Evolutionary conservation across 306 rosid species (phyloP).

Genomic region (Cercis canadensis): DNA sequence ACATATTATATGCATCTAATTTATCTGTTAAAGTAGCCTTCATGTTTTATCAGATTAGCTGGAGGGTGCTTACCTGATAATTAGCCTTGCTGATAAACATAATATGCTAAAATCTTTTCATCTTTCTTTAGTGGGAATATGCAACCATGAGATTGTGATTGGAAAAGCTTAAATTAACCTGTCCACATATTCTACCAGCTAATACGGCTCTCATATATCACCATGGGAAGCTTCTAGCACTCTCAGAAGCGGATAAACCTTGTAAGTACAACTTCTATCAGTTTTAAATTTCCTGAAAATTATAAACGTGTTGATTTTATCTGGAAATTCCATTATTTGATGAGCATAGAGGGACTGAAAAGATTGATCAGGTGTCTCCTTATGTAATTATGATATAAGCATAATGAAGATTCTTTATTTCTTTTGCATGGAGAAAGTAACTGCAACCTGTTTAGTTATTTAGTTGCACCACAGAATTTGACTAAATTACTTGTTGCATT

Average conservation of each 20-base stretch:
- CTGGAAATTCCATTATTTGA: slow-evolving; percentile 13
- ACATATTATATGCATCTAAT: neutral
- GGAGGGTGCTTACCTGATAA: slow-evolving; percentile 7
- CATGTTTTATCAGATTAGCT: slow-evolving; percentile 10
- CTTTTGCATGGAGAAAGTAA: no score
- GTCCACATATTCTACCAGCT: slow-evolving; percentile 52
- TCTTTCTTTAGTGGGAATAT: slow-evolving; percentile 7
- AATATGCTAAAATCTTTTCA: neutral
- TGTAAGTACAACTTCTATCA: slow-evolving; percentile 58
- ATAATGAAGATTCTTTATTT: no score
- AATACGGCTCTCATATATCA: slow-evolving; percentile 93
- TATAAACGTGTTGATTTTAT: slow-evolving; percentile 16
- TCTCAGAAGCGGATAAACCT: slow-evolving; percentile 92
- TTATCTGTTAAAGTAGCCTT: neutral
- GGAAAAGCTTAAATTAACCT: slow-evolving; percentile 37
- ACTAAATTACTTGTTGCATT: slow-evolving; percentile 18
- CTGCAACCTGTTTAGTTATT: no score
- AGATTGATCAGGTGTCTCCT: neutral
- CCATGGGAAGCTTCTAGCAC: slow-evolving; percentile 91
- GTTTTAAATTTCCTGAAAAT: slow-evolving; percentile 6
- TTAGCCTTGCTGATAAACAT: slow-evolving; percentile 3
- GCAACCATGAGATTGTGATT: slow-evolving; percentile 10
- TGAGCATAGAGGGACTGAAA: slow-evolving; percentile 18
- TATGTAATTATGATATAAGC: no score
- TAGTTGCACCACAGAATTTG: neutral